phyloP scores from a whole-genome alignment of 139 green algal species.

The Zygnema circumcarinatum region DNA sequence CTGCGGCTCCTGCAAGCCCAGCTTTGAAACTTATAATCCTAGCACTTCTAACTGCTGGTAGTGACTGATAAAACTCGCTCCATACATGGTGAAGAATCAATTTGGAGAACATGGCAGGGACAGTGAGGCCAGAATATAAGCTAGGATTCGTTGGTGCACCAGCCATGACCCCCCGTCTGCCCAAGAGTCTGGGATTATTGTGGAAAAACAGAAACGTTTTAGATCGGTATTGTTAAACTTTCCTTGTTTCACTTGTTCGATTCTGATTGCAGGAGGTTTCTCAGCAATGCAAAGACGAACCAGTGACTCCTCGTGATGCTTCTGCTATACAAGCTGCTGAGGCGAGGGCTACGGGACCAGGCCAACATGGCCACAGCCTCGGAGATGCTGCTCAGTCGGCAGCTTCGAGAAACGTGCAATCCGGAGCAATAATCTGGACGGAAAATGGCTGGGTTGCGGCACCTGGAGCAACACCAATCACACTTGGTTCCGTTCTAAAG shows the following conservation, averaged over 20 bases:
- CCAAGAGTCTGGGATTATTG: too few relatives aligned
- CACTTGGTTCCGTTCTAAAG: neutral
- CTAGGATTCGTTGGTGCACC: too few relatives aligned
- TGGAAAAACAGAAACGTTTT: neutral
- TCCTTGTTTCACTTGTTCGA: neutral
- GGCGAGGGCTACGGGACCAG: neutral
- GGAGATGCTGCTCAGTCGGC: neutral
- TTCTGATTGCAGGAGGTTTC: neutral
- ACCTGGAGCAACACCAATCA: neutral
- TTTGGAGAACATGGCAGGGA: too few relatives aligned
- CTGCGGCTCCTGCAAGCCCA: too few relatives aligned
- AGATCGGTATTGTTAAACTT: neutral
- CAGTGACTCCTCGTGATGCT: neutral
- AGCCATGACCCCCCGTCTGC: too few relatives aligned
- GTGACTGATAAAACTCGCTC: too few relatives aligned
- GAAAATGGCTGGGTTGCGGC: neutral
- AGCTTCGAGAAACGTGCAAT: neutral
- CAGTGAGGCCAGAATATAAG: too few relatives aligned
- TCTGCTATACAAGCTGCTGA: neutral
- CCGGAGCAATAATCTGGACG: neutral
- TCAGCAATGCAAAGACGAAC: neutral
- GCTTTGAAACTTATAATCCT: too few relatives aligned
- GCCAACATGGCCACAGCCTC: neutral
- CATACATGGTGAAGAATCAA: too few relatives aligned
- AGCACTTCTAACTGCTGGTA: too few relatives aligned